These are phyloP conservation scores for Ottelia alismoides DNA, from an alignment of 106 monocot species.

Conservation along the genomic window DNA sequence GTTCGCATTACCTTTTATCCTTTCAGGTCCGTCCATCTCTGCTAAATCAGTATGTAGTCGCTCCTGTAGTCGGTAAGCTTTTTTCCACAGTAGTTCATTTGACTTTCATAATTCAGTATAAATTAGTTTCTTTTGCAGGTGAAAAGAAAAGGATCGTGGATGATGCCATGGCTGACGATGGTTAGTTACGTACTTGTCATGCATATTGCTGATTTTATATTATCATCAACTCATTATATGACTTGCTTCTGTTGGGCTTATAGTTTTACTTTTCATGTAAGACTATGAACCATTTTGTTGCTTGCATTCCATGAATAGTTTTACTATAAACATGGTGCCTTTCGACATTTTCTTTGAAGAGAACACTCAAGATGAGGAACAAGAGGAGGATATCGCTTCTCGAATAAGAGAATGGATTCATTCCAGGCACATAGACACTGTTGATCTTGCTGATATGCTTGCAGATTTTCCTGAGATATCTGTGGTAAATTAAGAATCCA, in stretches of 20 bases:
- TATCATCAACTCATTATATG: neutral
- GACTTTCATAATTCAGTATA: neutral
- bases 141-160: slow-evolving; percentile 23
- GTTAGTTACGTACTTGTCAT: slow-evolving; percentile 35
- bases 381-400: slow-evolving; percentile 50
- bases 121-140: slow-evolving; percentile 17
- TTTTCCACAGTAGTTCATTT: neutral
- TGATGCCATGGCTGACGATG: slow-evolving; percentile 44
- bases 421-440: slow-evolving; percentile 35
- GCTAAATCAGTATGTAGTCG: slow-evolving; percentile 56
- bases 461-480: slow-evolving; percentile 79
- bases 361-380: slow-evolving; percentile 84
- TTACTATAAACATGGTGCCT: neutral
- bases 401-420: slow-evolving; percentile 70
- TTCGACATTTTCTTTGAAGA: slow-evolving; percentile 23
- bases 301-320: neutral
- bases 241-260: neutral
- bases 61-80: slow-evolving; percentile 38
- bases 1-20: neutral
- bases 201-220: neutral
- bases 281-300: neutral
- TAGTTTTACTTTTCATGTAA: neutral
- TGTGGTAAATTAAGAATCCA: slow-evolving; percentile 32
- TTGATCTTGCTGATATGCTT: slow-evolving; percentile 67
- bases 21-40: slow-evolving; percentile 25